Percentiles rank a stretch among this genome's conserved stretches.
Conservation (phyloP, 73 alveolate genomes). For the Paramecium tetraurelia region DNA sequence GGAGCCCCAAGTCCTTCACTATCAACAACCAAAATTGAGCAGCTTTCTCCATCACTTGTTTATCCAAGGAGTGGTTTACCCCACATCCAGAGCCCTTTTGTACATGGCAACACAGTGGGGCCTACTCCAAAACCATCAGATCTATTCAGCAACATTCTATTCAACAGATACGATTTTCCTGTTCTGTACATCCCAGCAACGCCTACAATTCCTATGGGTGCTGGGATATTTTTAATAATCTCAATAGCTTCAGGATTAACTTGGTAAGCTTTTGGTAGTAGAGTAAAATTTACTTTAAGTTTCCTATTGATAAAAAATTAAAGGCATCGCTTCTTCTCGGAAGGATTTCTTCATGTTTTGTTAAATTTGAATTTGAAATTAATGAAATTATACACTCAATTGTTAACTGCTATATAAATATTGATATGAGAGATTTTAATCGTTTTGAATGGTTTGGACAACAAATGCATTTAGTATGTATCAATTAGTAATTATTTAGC, state of each 20-base stretch:
- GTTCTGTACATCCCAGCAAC: slow-evolving; percentile 98
- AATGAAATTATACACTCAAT: not conserved
- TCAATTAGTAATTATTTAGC: no score
- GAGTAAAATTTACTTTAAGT: not conserved
- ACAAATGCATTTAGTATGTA: not conserved
- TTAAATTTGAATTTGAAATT: slow-evolving; percentile 43
- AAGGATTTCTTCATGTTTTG: slow-evolving; percentile 11
- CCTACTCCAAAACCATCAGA: slow-evolving; percentile 95
- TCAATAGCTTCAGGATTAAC: slow-evolving; percentile 82
- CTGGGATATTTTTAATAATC: slow-evolving; percentile 74
- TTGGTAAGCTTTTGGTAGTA: slow-evolving; percentile 23
- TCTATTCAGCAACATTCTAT: slow-evolving; percentile 90
- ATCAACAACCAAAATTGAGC: slow-evolving; percentile 81
- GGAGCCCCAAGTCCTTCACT: slow-evolving; percentile 95
- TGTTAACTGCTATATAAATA: not conserved
- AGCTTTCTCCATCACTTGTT: slow-evolving; percentile 84
- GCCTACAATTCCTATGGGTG: slow-evolving; percentile 90
- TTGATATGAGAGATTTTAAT: not conserved
- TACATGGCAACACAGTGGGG: slow-evolving; percentile 91
- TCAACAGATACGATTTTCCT: slow-evolving; percentile 97
- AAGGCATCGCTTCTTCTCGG: slow-evolving; percentile 34
- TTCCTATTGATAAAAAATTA: not conserved
- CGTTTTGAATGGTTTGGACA: not conserved
- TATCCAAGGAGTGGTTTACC: slow-evolving; percentile 84
- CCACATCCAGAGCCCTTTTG: slow-evolving; percentile 97